Evolutionary conservation across 2,329 filamentous ascomycete genomes (phyloP).

Genomic region (Claviceps pusilla): DNA sequence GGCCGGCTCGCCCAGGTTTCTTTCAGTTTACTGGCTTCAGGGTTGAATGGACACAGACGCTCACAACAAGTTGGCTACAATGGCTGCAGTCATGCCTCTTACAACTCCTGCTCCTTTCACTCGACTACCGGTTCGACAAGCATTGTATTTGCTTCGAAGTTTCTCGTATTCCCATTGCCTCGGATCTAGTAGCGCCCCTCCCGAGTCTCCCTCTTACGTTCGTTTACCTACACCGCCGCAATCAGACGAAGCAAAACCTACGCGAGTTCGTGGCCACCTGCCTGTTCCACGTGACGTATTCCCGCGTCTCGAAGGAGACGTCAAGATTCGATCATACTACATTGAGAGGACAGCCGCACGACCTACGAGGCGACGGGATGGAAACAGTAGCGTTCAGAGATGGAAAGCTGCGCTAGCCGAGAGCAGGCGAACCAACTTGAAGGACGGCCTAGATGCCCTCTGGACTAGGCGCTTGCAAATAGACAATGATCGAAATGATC

Average conservation of each 20-base stretch:
- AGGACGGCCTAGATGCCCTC: constrained; percentile 54
- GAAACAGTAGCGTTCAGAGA: constrained; percentile 24
- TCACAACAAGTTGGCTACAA: neutral
- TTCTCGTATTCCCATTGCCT: constrained; percentile 22
- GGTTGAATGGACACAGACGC: neutral
- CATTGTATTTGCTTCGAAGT: constrained; percentile 13
- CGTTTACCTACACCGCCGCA: constrained; percentile 66
- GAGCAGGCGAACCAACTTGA: constrained; percentile 54
- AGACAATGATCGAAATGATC: constrained; percentile 19
- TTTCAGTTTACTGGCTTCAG: neutral
- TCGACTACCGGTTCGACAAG: constrained; percentile 14
- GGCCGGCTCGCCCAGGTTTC: neutral
- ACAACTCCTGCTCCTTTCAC: constrained; percentile 11
- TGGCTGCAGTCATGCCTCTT: constrained; percentile 14
- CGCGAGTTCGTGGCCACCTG: constrained; percentile 57
- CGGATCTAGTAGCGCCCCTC: constrained; percentile 47
- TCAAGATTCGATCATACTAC: constrained; percentile 49
- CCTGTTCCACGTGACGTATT: constrained; percentile 77
- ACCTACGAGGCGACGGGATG: constrained; percentile 28
- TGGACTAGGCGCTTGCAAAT: constrained; percentile 45
- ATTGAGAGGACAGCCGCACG: constrained; percentile 42
- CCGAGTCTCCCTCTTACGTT: constrained; percentile 80
- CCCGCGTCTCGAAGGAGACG: constrained; percentile 34
- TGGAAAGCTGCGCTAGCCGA: constrained; percentile 66
- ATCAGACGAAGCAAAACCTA: constrained; percentile 35